Base-by-base conservation (phyloP, 345 rosid species). In the Brassica napus region DNA sequence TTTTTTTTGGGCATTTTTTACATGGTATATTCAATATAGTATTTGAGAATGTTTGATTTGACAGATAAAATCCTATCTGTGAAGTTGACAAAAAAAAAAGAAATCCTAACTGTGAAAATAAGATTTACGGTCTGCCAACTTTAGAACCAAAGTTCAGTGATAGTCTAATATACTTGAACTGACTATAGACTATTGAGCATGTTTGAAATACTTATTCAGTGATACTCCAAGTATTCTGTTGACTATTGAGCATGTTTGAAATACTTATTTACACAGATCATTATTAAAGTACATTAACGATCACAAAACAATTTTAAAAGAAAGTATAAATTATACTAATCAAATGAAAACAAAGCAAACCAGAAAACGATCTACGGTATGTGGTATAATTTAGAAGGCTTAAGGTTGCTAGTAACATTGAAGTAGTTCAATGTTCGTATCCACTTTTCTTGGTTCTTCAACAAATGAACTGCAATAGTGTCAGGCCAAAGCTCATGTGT, bases 371-470 rank as follows among this genome's bases (percentile, higher is more conserved):
- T 69, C 68, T 75, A 80, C 23, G 88, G 82, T 74, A 90, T 87
- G 77, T 94, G 97, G 82, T 94, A 94, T 72, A 90, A 71, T 77
- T 94, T 92, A 21, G 98, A 94, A 24, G 97, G 94, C 76, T 91
- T 92, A 47, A 94, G 87, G 81, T 87, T 87, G 21, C 42, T 82
- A 4, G 94, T 89, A 76, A 84, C 87, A 66, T 94, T 92, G 79
- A 90, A 90, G 66, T 86, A 92, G 65, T 81, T 82, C 85, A 92
- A 78, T 1, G 91, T 85, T 8, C 80, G 73, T 71, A 94, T 81
- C 97, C 98, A 92, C 71, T 85, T 91, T 75, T 86, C 90, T 58
- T 90, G 97, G 65, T 84, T 92, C 90, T 91, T 94, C 86, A 92
- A 80, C 68, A 86, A 77, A 79, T 94, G 97, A 71, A 94, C 97